Evolutionary conservation across 192 early-diverging fungal genomes (phyloP), one percentile per base, ranked within the genome.

Genomic region (Coemansia sp.): DNA sequence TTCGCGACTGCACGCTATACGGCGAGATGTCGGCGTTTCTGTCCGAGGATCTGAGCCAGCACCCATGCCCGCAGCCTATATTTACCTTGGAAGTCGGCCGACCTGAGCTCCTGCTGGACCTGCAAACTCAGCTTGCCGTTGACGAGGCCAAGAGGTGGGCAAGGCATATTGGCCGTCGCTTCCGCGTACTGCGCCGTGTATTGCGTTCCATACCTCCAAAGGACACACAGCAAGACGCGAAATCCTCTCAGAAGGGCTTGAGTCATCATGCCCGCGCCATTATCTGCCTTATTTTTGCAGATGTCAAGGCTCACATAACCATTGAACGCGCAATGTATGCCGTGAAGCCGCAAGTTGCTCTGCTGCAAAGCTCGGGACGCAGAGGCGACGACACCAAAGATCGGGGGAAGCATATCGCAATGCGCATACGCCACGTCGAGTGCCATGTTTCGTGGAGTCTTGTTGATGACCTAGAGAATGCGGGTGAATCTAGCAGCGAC

Each of bases 21-120:
- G 74, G 74, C n/a, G 79, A 81, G 13, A 81, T 81, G 79, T 81
- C 74, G 4, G 79, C 79, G 9, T 81, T 81, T 58, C 19, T 81
- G 48, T 81, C 79, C 8, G 79, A 81, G 42, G 79, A 81, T 19
- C 59, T 81, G 61, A 62, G 70, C 11, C 70, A 70, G 13, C 54
- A 62, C 8, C 79, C 79, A 17, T 64, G 70, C 36, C 79, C 79
- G 15, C 73, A 81, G 54, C 79, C 79, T 0, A 61, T 67, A 22
- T 72, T 81, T 40, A 61, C 58, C 15, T 15, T 81, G 14, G 70
- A 81, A 14, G 23, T 81, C 9, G 69, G 63, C 25, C 66, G 61
- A 0, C 79, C 79, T 3, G 79, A 81, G 65, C 62, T 76, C 11
- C 29, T 61, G n/a, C 56, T 81, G 14, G 74, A 81, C 38, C 59